Base-by-base conservation (phyloP, 2,329 filamentous ascomycete genomes). In the Colletotrichum noveboracense region DNA sequence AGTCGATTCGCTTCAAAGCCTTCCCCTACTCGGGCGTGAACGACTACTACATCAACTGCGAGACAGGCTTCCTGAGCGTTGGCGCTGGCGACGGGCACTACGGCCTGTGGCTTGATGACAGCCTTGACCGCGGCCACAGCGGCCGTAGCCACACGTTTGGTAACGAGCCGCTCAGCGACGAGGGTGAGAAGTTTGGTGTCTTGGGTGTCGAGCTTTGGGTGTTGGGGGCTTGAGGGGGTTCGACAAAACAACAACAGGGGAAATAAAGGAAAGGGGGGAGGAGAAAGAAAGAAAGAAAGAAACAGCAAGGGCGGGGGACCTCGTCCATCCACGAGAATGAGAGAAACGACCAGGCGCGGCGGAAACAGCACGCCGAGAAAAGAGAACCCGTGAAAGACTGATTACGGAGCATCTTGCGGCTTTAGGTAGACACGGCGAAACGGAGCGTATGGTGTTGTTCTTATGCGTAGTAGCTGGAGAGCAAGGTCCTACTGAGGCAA, bases 11-110 rank as follows among this genome's bases (percentile, higher is more conserved):
- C 24, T 99, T 99, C 90, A 98, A 98, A 85, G 96, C 96, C 0
- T 99, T 98, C 80, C 96, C 96, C 0, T 98, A 98, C 82, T 97
- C 94, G 72, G 97, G 97, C 7, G 91, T 98, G 55, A 98, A 99
- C 83, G 97, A 98, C 84, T 99, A 98, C 83, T 95, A 96, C 87
- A 97, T 98, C 79, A 94, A 97, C 81, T 98, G 96, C 85, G 96
- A 98, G 85, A 89, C 92, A 5, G 91, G 93, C 28, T 98, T 94
- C 83, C 85, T 99, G 16, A 97, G 94, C 80, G 90, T 98, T 24
- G 97, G 97, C 13, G 96, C 95, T 71, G 95, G 89, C 58, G 96
- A 98, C 79, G 96, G 97, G 1, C 94, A 94, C 80, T 98, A 97
- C 83, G 97, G 97, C 3, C 87, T 99, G 7, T 98, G 97, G 97